These are phyloP conservation scores for Gymnopilus dilepis DNA, from an alignment of 768 basidiomycete genomes.

Conservation along the genomic window DNA sequence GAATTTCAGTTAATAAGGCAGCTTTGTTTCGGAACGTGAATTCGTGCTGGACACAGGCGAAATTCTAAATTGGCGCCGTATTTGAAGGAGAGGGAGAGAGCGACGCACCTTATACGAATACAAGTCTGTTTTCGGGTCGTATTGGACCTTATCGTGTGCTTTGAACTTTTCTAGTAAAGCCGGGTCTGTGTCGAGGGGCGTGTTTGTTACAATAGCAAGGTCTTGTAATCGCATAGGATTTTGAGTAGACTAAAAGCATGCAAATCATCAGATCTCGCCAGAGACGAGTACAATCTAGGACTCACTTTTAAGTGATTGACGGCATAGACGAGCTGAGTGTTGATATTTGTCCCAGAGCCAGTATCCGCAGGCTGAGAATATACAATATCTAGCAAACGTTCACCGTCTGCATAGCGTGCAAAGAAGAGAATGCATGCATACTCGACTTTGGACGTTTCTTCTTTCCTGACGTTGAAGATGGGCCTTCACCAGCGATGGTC, in stretches of 20 bases:
- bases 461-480: slow-evolving; percentile 44
- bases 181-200: slow-evolving; percentile 74
- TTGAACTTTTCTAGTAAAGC: slow-evolving; percentile 82
- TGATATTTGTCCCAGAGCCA: slow-evolving; percentile 78
- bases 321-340: slow-evolving; percentile 87
- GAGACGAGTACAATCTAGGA: slow-evolving; percentile 1
- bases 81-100: not conserved
- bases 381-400: slow-evolving; percentile 60
- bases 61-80: not conserved
- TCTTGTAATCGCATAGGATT: slow-evolving; percentile 90
- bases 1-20: slow-evolving; percentile 83
- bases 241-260: slow-evolving; percentile 55
- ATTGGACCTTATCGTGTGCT: slow-evolving; percentile 77
- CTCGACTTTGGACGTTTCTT: slow-evolving; percentile 74
- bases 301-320: slow-evolving; percentile 81
- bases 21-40: slow-evolving; percentile 86
- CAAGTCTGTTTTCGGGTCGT: slow-evolving; percentile 83
- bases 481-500: slow-evolving; percentile 28
- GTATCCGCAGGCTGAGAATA: slow-evolving; percentile 91
- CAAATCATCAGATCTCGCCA: slow-evolving; percentile 4
- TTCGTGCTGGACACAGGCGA: slow-evolving; percentile 63
- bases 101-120: slow-evolving; percentile 83
- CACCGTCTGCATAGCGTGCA: slow-evolving; percentile 6
- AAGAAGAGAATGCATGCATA: slow-evolving; percentile 37
- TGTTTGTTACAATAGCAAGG: slow-evolving; percentile 79